Percentiles rank a stretch among this genome's conserved stretches.
Evolutionary conservation across 495 filamentous ascomycete species (phyloP).

Genomic region (Aspergillus egyptiacus): DNA sequence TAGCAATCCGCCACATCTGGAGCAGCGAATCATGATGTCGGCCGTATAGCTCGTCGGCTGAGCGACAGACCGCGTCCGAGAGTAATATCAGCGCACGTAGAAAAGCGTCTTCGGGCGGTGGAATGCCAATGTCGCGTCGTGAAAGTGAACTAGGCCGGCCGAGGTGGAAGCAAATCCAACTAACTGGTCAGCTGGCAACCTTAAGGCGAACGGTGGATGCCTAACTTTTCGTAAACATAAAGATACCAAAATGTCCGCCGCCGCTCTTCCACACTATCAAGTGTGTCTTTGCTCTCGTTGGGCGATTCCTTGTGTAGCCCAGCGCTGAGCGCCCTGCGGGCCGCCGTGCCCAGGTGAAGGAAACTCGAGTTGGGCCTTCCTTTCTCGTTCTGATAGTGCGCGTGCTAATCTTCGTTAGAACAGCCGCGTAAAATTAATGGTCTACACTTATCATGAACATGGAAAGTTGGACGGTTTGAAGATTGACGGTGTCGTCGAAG

Average conservation of each 20-base stretch:
- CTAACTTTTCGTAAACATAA: slow-evolving; percentile 39
- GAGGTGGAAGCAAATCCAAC: slow-evolving; percentile 40
- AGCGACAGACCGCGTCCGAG: slow-evolving; percentile 30
- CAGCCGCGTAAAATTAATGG: too few relatives aligned
- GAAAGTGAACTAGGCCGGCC: slow-evolving; percentile 36
- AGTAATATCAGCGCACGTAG: slow-evolving; percentile 27
- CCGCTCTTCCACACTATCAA: slow-evolving; percentile 30
- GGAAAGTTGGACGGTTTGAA: slow-evolving; percentile 39
- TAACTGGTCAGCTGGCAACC: slow-evolving; percentile 19
- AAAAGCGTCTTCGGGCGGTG: slow-evolving; percentile 32
- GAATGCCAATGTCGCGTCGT: slow-evolving; percentile 31
- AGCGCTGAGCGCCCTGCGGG: slow-evolving; percentile 37
- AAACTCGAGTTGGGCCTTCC: slow-evolving; percentile 41
- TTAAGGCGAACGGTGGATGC: not conserved
- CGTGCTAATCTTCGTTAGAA: slow-evolving; percentile 21
- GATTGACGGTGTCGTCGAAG: slow-evolving; percentile 39
- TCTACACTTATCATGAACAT: slow-evolving; percentile 40
- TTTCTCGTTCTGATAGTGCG: slow-evolving; percentile 39
- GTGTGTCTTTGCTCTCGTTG: slow-evolving; percentile 18
- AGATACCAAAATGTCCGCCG: slow-evolving; percentile 40
- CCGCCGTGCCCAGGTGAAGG: slow-evolving; percentile 33
- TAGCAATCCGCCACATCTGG: slow-evolving; percentile 40
- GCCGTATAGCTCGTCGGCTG: slow-evolving; percentile 35
- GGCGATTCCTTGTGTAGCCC: slow-evolving; percentile 41
- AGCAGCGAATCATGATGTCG: slow-evolving; percentile 37